Percentiles rank a stretch among this genome's conserved stretches.
These are phyloP conservation scores for Penicillium sclerotigenum DNA, from an alignment of 2,329 filamentous ascomycete genomes.

Conservation along the genomic window DNA sequence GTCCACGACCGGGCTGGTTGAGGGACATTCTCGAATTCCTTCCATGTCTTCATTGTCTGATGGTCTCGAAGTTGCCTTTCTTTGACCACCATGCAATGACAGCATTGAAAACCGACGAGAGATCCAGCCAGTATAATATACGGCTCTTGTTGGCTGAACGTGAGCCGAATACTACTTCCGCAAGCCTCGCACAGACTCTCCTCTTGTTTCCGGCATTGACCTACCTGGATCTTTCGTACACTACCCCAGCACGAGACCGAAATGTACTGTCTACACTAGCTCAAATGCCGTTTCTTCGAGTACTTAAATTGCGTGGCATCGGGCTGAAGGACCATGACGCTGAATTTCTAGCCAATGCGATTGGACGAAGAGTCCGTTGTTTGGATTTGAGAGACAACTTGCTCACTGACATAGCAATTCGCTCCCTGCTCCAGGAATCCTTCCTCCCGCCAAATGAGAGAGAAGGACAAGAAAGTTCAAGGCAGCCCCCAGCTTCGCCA, in stretches of 20 bases:
- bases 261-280: conserved; percentile 49
- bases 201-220: conserved; percentile 53
- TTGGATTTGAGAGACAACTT: conserved; percentile 57
- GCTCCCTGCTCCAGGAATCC: conserved; percentile 52
- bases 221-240: conserved; percentile 59
- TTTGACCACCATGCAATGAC: conserved; percentile 60
- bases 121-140: conserved; percentile 43
- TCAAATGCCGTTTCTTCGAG: conserved; percentile 51
- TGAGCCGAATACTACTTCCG: conserved; percentile 58
- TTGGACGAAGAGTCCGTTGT: conserved; percentile 53
- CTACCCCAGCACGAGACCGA: conserved; percentile 48
- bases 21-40: conserved; percentile 57
- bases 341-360: conserved; percentile 50
- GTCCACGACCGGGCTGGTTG: conserved; percentile 58
- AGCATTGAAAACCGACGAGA: conserved; percentile 42
- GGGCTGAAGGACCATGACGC: conserved; percentile 54
- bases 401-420: conserved; percentile 55
- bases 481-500: conserved; percentile 6
- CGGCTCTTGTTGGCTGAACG: conserved; percentile 56
- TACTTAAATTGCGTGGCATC: conserved; percentile 56
- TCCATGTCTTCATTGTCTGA: conserved; percentile 57
- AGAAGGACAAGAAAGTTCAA: not conserved
- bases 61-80: conserved; percentile 58
- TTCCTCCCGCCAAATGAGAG: conserved; percentile 34
- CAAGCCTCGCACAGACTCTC: conserved; percentile 52